Conservation (phyloP, 768 basidiomycete species). For the Fistulinella prunicolor region DNA sequence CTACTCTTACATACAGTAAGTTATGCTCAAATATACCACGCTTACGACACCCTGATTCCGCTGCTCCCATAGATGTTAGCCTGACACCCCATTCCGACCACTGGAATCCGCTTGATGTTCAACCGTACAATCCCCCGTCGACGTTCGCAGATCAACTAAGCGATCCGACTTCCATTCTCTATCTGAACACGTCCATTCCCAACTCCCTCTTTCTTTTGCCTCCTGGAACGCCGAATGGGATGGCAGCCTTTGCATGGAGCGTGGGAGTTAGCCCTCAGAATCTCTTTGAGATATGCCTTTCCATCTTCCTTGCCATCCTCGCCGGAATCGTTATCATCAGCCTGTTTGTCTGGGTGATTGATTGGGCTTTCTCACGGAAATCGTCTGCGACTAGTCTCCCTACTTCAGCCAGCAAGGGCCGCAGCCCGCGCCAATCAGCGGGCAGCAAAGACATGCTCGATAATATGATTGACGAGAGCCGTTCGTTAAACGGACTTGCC, state of each 20-base stretch:
- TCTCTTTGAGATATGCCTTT: slow-evolving; percentile 77
- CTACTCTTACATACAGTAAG: slow-evolving; percentile 73
- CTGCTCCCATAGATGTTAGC: slow-evolving; percentile 59
- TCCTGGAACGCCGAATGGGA: slow-evolving; percentile 54
- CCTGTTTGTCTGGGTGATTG: slow-evolving; percentile 67
- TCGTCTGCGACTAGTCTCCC: slow-evolving; percentile 18
- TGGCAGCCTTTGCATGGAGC: slow-evolving; percentile 80
- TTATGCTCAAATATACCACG: slow-evolving; percentile 9
- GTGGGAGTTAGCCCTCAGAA: slow-evolving; percentile 81
- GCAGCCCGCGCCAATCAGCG: slow-evolving; percentile 41
- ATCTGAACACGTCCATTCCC: slow-evolving; percentile 60
- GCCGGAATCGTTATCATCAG: slow-evolving; percentile 71
- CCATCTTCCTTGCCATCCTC: slow-evolving; percentile 77
- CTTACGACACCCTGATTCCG: slow-evolving; percentile 9
- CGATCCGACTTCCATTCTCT: slow-evolving; percentile 72
- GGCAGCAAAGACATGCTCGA: slow-evolving; percentile 54
- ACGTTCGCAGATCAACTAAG: slow-evolving; percentile 70
- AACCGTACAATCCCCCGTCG: slow-evolving; percentile 61
- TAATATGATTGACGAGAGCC: slow-evolving; percentile 28
- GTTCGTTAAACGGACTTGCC: slow-evolving; percentile 26
- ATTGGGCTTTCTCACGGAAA: slow-evolving; percentile 44
- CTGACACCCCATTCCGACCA: slow-evolving; percentile 54
- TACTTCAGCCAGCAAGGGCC: slow-evolving; percentile 22
- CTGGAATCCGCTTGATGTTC: slow-evolving; percentile 65
- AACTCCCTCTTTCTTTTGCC: slow-evolving; percentile 78